Conservation (phyloP, 176 grass and related monocot genomes). For the Bothriochloa decipiens region DNA sequence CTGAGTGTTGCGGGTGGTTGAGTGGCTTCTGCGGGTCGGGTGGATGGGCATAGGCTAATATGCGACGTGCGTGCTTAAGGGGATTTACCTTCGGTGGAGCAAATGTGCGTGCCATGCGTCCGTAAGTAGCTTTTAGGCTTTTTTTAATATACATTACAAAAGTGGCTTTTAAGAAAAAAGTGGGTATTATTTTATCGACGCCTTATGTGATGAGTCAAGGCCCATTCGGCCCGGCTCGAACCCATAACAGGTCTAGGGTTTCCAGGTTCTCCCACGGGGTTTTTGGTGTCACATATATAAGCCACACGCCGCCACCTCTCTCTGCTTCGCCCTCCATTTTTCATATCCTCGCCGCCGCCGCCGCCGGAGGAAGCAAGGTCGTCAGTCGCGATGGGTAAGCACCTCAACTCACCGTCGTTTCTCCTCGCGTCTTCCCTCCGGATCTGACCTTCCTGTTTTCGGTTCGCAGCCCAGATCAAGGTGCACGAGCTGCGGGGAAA, state of each 20-base stretch:
- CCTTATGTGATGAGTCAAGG: background rate
- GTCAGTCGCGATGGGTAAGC: slow-evolving; percentile 59
- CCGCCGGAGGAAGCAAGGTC: slow-evolving; percentile 31
- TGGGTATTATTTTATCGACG: too few relatives aligned
- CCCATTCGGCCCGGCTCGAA: slow-evolving; percentile 3
- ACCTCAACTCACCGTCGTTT: background rate
- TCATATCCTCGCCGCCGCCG: slow-evolving; percentile 34
- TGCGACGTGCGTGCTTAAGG: too few relatives aligned
- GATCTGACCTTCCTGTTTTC: slow-evolving; percentile 31
- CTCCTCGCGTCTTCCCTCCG: background rate
- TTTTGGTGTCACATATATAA: slow-evolving; percentile 31
- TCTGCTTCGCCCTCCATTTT: slow-evolving; percentile 33
- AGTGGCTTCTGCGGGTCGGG: too few relatives aligned
- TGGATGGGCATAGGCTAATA: too few relatives aligned
- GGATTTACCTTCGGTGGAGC: too few relatives aligned
- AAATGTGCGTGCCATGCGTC: too few relatives aligned
- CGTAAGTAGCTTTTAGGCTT: too few relatives aligned
- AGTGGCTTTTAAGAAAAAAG: too few relatives aligned
- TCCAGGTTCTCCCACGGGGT: background rate
- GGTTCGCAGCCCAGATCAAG: slow-evolving; percentile 72
- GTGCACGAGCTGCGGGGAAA: slow-evolving; percentile 83
- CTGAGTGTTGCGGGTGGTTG: too few relatives aligned
- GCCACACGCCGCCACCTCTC: background rate
- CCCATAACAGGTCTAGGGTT: slow-evolving; percentile 34
- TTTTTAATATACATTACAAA: too few relatives aligned